These are phyloP conservation scores for Chenopodium suecicum DNA, from an alignment of 148 eudicot species.

Conservation along the genomic window DNA sequence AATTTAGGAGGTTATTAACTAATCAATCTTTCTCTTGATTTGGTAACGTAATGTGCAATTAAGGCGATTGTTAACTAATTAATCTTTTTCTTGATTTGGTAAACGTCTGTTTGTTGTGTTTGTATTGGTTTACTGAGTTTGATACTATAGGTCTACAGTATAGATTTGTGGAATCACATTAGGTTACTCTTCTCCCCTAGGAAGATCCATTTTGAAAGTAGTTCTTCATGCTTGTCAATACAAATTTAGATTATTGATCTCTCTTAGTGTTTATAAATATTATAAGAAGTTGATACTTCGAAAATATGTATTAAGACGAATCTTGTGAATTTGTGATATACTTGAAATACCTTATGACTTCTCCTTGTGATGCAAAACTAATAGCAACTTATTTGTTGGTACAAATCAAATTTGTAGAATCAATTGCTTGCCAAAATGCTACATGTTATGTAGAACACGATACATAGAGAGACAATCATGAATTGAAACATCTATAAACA, in stretches of 20 bases:
- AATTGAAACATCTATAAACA: background rate
- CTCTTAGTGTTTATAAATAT: no score
- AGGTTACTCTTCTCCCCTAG: background rate
- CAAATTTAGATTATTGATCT: no score
- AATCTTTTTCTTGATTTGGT: background rate
- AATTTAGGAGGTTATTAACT: background rate
- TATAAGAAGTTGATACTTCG: no score
- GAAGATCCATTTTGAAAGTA: no score
- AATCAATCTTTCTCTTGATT: slow-evolving; percentile 14
- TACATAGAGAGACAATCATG: slow-evolving; percentile 3
- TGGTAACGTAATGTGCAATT: background rate
- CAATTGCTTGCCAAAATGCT: background rate
- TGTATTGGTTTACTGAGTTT: background rate
- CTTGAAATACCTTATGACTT: no score
- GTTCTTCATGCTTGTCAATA: no score
- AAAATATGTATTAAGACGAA: no score
- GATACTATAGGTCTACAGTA: background rate
- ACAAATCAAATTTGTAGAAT: background rate
- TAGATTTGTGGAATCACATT: background rate
- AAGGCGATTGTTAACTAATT: no score
- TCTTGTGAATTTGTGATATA: no score
- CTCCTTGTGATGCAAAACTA: no score
- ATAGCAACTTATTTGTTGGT: background rate
- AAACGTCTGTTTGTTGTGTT: background rate
- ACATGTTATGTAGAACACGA: background rate